Evolutionary conservation across 805 yeast species (phyloP), one percentile per base, ranked within the genome.

Genomic region (Zygosaccharomyces rouxii): DNA sequence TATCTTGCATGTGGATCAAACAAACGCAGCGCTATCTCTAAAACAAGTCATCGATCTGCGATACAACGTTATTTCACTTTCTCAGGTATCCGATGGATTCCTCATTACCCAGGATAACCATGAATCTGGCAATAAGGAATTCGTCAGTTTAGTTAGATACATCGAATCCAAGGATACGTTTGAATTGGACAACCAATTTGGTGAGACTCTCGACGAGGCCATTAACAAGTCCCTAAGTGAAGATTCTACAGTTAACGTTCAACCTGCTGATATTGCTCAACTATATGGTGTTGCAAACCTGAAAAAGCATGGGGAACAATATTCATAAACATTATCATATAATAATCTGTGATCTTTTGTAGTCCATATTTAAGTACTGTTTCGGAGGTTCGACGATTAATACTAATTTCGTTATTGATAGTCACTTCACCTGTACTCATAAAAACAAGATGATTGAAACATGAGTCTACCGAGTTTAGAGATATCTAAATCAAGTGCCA

Each of bases 241-340:
- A 4, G 53, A 52, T 3, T 52, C 58, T 11, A 66, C 69, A 39
- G 61, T 64, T 9, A 67, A 67, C 2, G 73, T 71, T 7, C 66
- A 60, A 3, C 47, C 63, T 9, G 63, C 70, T 22, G 76, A 71
- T 21, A 63, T 76, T 44, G 74, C 73, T 46, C 78, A 82, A 14
- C 71, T 81, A 57, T 79, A 78, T 58, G 67, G 71, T 46, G 64
- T 74, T 42, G 71, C 72, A 49, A 63, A 75, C 16, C 72, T 81
- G 59, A 75, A 84, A 56, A 81, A 81, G 64, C 77, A 83, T 60
- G 83, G 84, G 42, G 86, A 81, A 59, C 71, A 67, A 51, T 72
- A 55, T 41, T 61, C 67, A 10, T 63, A 53, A 50, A 5, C 30
- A 38, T 28, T 14, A 19, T 26, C 21, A 22, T 44, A 21, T 19